Conservation (phyloP, 2,329 filamentous ascomycete species). For the Zelopaecilomyces penicillatus region DNA sequence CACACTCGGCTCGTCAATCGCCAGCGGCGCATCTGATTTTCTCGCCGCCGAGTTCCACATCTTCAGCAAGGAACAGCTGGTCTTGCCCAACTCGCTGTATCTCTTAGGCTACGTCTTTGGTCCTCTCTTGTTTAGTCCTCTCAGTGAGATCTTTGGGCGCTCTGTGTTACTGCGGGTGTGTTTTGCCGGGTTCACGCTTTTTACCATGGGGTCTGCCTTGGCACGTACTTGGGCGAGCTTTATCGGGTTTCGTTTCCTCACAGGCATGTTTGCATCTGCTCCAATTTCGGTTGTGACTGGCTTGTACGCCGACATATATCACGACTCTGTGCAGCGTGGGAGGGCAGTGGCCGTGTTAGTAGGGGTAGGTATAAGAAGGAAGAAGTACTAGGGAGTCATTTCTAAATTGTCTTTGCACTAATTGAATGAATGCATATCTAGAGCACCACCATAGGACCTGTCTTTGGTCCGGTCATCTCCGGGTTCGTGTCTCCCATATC, state of each 20-base stretch:
- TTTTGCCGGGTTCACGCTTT: constrained; percentile 33
- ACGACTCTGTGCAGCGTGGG: constrained; percentile 21
- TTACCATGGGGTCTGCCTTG: constrained; percentile 32
- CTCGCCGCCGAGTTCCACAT: constrained; percentile 7
- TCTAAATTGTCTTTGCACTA: background rate
- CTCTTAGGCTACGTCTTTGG: constrained; percentile 21
- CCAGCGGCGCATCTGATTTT: constrained; percentile 5
- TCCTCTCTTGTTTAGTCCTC: constrained; percentile 30
- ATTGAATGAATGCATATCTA: background rate
- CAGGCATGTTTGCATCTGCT: constrained; percentile 30
- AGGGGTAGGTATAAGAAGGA: constrained; percentile 13
- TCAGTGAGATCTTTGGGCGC: constrained; percentile 33
- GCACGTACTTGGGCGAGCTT: constrained; percentile 33
- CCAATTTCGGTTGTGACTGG: constrained; percentile 36
- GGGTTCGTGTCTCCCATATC: constrained; percentile 30
- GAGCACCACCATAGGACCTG: constrained; percentile 29
- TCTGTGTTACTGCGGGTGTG: constrained; percentile 36
- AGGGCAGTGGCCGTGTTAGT: constrained; percentile 29
- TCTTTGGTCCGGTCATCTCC: constrained; percentile 34
- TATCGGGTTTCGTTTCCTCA: constrained; percentile 34
- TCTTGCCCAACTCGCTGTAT: constrained; percentile 7
- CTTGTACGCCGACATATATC: constrained; percentile 36
- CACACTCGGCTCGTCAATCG: constrained; percentile 8
- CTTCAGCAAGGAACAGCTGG: constrained; percentile 4
- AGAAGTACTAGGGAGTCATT: constrained; percentile 3